Base-by-base conservation (phyloP, 495 filamentous ascomycete genomes). In the Tuber magnatum region DNA sequence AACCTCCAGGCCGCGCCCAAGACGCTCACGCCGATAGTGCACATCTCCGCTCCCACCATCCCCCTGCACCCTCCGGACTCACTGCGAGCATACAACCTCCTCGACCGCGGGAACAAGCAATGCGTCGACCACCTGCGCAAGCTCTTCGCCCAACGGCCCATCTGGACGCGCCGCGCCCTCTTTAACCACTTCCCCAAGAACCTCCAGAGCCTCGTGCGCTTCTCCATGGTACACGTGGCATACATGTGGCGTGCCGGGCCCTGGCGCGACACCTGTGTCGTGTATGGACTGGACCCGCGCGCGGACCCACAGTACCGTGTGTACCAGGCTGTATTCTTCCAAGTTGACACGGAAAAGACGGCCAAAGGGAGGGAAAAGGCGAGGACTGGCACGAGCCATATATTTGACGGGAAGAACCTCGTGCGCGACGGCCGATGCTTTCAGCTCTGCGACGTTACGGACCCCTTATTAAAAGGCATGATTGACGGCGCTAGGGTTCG, bases 171-270 rank as follows among this genome's bases (percentile, higher is more conserved):
- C 0, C 89, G 93, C 71, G 90, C 89, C 4, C 86, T 97, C 72
- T 87, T 88, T 80, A 97, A 96, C 83, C 83, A 86, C 32, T 83
- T 83, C 40, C 81, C 81, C 5, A 76, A 77, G 51, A 80, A 81
- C 46, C 81, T 83, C 14, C 81, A 82, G 44, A 74, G 76, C 32
- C 71, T 83, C 1, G 81, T 83, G 1, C 71, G 81, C 6, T 83
- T 83, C 68, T 71, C 74, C 6, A 83, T 83, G 81, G 81, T 82
- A 3, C 81, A 96, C 78, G 89, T 92, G 1, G 94, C 91, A 12
- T 99, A 97, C 84, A 90, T 92, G 84, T 97, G 97, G 86, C 89
- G 89, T 70, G 91, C 90, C 9, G 95, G 95, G 1, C 95, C 95
- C 0, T 99, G 92, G 91, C 88, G 92, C 70, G 94, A 98, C 82